These are phyloP conservation scores for Kazachstania africana DNA, from an alignment of 805 yeast genomes.

Conservation along the genomic window DNA sequence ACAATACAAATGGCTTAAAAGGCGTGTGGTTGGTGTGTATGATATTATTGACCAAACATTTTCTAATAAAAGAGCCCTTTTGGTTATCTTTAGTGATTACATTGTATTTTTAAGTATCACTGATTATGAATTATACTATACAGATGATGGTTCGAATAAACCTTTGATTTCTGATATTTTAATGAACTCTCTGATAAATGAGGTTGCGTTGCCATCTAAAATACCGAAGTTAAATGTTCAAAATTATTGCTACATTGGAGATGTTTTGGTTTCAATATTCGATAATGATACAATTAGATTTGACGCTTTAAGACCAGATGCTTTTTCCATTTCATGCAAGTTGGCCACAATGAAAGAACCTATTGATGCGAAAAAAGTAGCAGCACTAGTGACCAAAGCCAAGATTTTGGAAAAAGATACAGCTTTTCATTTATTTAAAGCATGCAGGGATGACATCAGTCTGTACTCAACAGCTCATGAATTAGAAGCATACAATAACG, in stretches of 20 bases:
- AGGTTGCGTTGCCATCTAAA: constrained; percentile 53
- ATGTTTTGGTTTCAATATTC: constrained; percentile 38
- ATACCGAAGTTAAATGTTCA: constrained; percentile 62
- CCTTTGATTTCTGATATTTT: constrained; percentile 68
- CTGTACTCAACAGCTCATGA: constrained; percentile 67
- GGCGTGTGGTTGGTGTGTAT: constrained; percentile 73
- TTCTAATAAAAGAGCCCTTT: constrained; percentile 35
- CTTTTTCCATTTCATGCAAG: constrained; percentile 17
- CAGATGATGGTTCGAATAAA: constrained; percentile 10
- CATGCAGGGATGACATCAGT: constrained; percentile 28
- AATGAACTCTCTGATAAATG: constrained; percentile 85
- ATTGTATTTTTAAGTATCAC: constrained; percentile 49
- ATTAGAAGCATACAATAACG: constrained; percentile 36
- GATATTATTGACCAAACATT: constrained; percentile 32
- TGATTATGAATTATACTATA: constrained; percentile 28
- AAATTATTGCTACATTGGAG: constrained; percentile 53
- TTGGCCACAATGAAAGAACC: constrained; percentile 13
- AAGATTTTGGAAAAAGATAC: constrained; percentile 66
- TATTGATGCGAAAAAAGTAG: constrained; percentile 52
- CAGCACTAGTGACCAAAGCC: constrained; percentile 41
- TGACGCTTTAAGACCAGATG: constrained; percentile 11
- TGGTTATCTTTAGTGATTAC: constrained; percentile 74
- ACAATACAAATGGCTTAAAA: constrained; percentile 77
- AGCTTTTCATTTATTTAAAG: constrained; percentile 75
- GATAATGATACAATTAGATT: constrained; percentile 19